These are phyloP conservation scores for Paraurostyla sp. DNA, from an alignment of 73 alveolate species.

Conservation along the genomic window DNA sequence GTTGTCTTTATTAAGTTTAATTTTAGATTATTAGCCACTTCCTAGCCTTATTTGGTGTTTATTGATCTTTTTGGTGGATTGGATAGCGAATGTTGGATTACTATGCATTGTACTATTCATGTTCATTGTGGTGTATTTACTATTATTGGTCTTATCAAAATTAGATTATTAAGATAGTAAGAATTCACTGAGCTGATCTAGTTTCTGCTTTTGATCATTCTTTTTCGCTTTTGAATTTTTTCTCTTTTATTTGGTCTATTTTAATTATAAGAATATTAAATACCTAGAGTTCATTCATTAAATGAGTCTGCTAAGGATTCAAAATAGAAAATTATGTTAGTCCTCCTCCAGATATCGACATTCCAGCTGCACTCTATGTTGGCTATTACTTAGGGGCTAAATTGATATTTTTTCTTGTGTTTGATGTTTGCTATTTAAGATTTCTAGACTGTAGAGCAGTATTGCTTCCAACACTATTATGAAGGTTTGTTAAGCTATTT, in stretches of 20 bases:
- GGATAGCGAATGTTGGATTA: background rate
- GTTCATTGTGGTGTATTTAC: background rate
- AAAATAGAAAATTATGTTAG: background rate
- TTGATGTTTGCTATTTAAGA: background rate
- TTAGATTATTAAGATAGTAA: background rate
- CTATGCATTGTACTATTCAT: conserved; percentile 8
- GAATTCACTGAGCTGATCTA: conserved; percentile 20
- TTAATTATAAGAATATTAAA: no score
- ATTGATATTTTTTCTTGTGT: background rate
- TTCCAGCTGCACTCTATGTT: no score
- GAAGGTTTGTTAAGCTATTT: conserved; percentile 8
- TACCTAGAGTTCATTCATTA: background rate
- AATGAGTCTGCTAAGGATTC: conserved; percentile 1
- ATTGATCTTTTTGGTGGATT: background rate
- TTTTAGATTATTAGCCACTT: background rate
- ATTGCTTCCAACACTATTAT: no score
- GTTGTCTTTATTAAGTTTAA: background rate
- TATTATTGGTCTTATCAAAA: conserved; percentile 16
- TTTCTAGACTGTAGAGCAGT: no score
- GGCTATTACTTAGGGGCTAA: background rate
- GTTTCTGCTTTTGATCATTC: background rate
- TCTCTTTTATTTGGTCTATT: background rate
- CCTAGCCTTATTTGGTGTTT: background rate
- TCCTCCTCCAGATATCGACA: background rate
- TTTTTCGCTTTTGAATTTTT: background rate